A percentile compares a stretch with the other conserved stretches of the same genome.
These are phyloP conservation scores for Aspergillus diversus DNA, from an alignment of 495 filamentous ascomycete genomes.

Conservation along the genomic window DNA sequence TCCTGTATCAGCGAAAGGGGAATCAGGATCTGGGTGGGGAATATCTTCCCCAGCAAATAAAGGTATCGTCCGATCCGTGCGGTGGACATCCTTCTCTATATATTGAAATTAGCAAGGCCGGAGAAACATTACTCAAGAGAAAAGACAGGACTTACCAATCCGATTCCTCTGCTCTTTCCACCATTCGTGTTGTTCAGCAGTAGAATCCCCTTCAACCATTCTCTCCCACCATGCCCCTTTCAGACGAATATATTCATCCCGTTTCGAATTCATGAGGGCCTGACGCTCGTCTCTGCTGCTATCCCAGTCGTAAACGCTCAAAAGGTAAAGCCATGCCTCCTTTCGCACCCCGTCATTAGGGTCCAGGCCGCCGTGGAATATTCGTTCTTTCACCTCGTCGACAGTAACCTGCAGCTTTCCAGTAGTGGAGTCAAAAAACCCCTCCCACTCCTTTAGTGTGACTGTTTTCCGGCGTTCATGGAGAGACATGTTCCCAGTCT, in stretches of 20 bases:
- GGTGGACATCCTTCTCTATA: constrained; percentile 95
- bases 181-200: constrained; percentile 80
- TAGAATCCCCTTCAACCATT: constrained; percentile 78
- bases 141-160: constrained; percentile 68
- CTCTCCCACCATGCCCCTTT: constrained; percentile 97
- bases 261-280: constrained; percentile 77
- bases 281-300: constrained; percentile 79
- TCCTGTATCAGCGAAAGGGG: constrained; percentile 85
- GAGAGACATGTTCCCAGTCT: constrained; percentile 69
- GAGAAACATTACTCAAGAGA: background rate
- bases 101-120: constrained; percentile 8
- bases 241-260: constrained; percentile 91
- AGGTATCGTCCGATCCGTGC: constrained; percentile 89
- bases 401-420: constrained; percentile 76
- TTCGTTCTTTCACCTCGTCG: constrained; percentile 92
- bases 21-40: constrained; percentile 96
- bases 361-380: constrained; percentile 93
- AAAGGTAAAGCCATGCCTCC: constrained; percentile 93
- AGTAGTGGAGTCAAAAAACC: constrained; percentile 74
- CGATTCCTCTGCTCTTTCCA: constrained; percentile 93
- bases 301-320: constrained; percentile 91
- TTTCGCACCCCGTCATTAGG: constrained; percentile 89
- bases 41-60: constrained; percentile 96
- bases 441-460: constrained; percentile 82
- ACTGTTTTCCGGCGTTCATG: constrained; percentile 75